Evolutionary conservation across 129 eudicot species (phyloP), one percentile per base, ranked within the genome.

Genomic region (Flaveria linearis): DNA sequence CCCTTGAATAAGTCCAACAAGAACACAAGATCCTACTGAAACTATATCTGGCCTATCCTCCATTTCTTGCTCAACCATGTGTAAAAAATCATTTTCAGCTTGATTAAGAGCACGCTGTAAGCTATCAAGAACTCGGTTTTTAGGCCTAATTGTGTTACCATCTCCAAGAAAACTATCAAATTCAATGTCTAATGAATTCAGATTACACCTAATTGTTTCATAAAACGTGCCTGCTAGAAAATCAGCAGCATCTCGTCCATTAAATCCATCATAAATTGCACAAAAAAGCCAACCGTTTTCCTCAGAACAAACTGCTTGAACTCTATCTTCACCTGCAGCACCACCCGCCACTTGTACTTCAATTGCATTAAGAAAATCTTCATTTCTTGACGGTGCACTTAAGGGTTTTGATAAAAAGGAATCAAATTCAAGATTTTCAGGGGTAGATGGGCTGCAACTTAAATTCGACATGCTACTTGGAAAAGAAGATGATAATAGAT

Each of bases 11-110:
- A 91, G 86, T 50, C 81, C 92, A 79, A 94, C 90, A 73, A 94
- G 82, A 53, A 94, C 97, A 79, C 98, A 94, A 81, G 97, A 94
- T 36, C 98, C 98, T 12, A 94, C 84, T 2, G 98, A 94, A 50
- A 94, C 98, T 22, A 94, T 84, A 86, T 94, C 97, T 0, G 98
- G 98, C 4, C 98, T 92, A 41, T 91, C 98, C 46, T 94, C 98
- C 98, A 94, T 94, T 87, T 94, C 98, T 73, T 88, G 97, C 80
- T 94, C 98, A 71, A 94, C 98, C 98, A 91, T 94, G 81, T 81
- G 82, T n/a, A 94, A 82, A 75, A 91, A 94, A 77, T 94, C 98
- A 69, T 78, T 84, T 78, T 94, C 98, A 3, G 97, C 90, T 73
- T 91, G 97, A 83, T 65, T 81, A 20, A 94, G 88, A 52, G 98